Evolutionary conservation across 2,329 filamentous ascomycete species (phyloP).

Genomic region (Paracoccidioides brasiliensis): DNA sequence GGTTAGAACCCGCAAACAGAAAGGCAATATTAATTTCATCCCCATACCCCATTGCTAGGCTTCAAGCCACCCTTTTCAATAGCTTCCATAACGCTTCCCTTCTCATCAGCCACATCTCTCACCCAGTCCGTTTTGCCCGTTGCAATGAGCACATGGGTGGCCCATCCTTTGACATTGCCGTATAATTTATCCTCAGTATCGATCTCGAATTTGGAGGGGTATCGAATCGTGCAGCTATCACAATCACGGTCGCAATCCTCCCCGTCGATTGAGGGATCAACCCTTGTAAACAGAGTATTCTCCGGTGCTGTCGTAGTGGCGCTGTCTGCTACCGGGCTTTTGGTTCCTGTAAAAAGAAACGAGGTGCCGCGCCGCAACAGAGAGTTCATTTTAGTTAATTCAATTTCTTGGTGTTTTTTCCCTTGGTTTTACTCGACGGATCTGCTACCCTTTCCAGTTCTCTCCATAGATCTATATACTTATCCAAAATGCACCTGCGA

Average conservation of each 20-base stretch:
- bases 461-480: background rate
- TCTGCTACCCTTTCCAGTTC: background rate
- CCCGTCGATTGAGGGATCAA: constrained; percentile 64
- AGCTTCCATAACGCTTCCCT: constrained; percentile 71
- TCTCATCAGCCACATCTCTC: constrained; percentile 74
- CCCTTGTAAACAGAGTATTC: constrained; percentile 56
- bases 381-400: constrained; percentile 18
- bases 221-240: constrained; percentile 62
- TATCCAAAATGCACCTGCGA: too few species aligned
- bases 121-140: constrained; percentile 97
- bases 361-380: constrained; percentile 24
- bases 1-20: background rate
- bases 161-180: constrained; percentile 74
- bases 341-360: constrained; percentile 19
- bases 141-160: constrained; percentile 77
- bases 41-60: constrained; percentile 31
- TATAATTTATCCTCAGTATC: constrained; percentile 70
- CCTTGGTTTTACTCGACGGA: background rate
- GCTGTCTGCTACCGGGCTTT: constrained; percentile 12
- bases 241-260: constrained; percentile 86
- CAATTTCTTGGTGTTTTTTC: background rate
- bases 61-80: constrained; percentile 38
- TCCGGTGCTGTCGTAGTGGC: constrained; percentile 31
- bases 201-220: constrained; percentile 60
- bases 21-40: background rate